Percentiles rank a stretch among this genome's conserved stretches.
phyloP scores from a whole-genome alignment of 257 asterid genomes.

The Paulownia fortunei region DNA sequence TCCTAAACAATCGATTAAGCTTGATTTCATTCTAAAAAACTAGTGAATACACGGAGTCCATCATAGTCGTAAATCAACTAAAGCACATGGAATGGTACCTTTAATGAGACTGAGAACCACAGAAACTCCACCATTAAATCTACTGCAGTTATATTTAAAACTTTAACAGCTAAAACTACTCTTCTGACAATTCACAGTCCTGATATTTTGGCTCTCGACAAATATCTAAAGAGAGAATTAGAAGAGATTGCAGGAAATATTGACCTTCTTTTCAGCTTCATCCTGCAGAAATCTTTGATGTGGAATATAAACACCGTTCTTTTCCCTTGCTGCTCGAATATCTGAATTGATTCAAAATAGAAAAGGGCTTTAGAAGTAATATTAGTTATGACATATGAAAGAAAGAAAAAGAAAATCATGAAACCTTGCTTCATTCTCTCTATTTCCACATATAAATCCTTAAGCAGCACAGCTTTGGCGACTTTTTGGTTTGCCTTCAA shows the following conservation, averaged over 20 bases:
- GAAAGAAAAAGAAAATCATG: conserved; percentile 21
- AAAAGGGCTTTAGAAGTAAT: conserved; percentile 9
- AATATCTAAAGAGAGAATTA: conserved; percentile 1
- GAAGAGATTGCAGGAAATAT: background rate
- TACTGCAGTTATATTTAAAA: background rate
- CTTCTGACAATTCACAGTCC: background rate
- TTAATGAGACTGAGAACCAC: background rate
- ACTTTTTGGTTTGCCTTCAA: conserved; percentile 83
- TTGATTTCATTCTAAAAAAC: background rate
- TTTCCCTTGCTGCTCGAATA: conserved; percentile 91
- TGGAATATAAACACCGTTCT: conserved; percentile 84
- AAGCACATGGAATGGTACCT: background rate
- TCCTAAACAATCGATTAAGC: background rate
- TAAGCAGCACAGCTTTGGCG: conserved; percentile 73
- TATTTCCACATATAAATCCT: conserved; percentile 73
- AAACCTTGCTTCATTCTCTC: conserved; percentile 90
- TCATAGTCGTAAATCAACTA: no score
- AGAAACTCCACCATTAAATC: background rate
- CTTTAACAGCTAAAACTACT: conserved; percentile 6
- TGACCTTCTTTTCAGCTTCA: conserved; percentile 86
- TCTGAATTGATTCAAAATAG: conserved; percentile 45
- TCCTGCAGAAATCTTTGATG: conserved; percentile 82
- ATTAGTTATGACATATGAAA: background rate
- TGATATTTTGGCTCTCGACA: background rate
- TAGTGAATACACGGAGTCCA: background rate